Conservation (phyloP, 176 grass and related monocot genomes). For the Typha latifolia region DNA sequence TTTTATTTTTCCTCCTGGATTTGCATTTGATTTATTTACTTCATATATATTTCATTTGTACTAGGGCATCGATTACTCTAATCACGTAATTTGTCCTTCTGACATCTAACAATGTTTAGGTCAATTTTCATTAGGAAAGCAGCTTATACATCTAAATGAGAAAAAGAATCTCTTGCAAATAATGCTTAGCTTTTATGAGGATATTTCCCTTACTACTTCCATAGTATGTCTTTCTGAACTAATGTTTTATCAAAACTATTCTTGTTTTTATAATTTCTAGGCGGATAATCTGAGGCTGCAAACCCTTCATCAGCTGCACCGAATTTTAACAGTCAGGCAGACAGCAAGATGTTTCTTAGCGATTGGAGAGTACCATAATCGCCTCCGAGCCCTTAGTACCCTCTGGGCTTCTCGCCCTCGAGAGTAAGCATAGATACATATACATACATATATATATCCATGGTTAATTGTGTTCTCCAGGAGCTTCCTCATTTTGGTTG, state of each 20-base stretch:
- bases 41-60: background rate
- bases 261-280: conserved; percentile 23
- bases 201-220: too few species aligned
- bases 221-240: background rate
- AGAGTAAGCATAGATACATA: conserved; percentile 36
- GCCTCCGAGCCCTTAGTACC: conserved; percentile 69
- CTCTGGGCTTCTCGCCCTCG: conserved; percentile 66
- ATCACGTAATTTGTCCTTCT: background rate
- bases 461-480: background rate
- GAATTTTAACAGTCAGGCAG: conserved; percentile 75
- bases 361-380: conserved; percentile 69
- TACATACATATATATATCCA: background rate
- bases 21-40: background rate
- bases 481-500: background rate
- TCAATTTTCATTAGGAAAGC: background rate
- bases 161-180: background rate
- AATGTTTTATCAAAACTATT: background rate
- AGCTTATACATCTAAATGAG: background rate
- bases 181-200: too few species aligned
- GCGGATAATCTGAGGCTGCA: conserved; percentile 93
- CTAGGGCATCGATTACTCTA: background rate
- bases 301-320: conserved; percentile 73
- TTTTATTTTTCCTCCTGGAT: background rate
- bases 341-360: conserved; percentile 65
- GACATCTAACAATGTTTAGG: background rate